phyloP scores from a whole-genome alignment of 305 asterid species.

The Fraxinus paxiana region DNA sequence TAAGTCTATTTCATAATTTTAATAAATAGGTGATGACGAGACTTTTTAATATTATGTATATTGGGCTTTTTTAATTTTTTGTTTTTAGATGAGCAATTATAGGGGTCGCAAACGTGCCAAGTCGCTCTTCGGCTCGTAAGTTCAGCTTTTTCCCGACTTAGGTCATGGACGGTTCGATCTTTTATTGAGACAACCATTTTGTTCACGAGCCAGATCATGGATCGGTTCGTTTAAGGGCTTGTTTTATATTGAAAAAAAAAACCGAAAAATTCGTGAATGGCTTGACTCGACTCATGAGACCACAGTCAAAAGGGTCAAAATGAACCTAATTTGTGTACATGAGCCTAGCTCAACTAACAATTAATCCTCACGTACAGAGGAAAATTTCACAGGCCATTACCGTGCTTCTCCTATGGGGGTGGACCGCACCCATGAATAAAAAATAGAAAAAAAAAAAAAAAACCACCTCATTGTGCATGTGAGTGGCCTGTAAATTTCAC shows the following conservation, averaged over 20 bases:
- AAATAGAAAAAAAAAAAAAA: too few species aligned
- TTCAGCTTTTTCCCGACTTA: neutral
- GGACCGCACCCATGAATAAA: too few species aligned
- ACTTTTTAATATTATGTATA: neutral
- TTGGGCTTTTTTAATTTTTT: neutral
- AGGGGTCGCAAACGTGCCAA: neutral
- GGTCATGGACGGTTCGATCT: neutral
- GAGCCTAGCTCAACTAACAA: neutral
- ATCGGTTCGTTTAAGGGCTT: neutral
- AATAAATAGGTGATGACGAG: neutral
- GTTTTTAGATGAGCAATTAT: neutral
- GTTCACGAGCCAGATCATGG: neutral
- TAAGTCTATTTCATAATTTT: neutral
- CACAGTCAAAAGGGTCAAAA: neutral
- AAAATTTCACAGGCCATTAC: too few species aligned
- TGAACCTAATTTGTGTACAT: neutral
- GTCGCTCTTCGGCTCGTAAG: neutral
- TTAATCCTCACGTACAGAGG: too few species aligned
- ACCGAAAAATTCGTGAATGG: neutral
- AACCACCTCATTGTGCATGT: too few species aligned
- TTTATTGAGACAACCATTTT: neutral
- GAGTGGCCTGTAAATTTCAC: too few species aligned
- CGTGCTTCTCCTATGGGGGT: too few species aligned
- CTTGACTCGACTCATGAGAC: neutral
- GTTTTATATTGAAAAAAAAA: neutral